These are phyloP conservation scores for Aspergillus hortae DNA, from an alignment of 2,329 filamentous ascomycete genomes.

Conservation along the genomic window DNA sequence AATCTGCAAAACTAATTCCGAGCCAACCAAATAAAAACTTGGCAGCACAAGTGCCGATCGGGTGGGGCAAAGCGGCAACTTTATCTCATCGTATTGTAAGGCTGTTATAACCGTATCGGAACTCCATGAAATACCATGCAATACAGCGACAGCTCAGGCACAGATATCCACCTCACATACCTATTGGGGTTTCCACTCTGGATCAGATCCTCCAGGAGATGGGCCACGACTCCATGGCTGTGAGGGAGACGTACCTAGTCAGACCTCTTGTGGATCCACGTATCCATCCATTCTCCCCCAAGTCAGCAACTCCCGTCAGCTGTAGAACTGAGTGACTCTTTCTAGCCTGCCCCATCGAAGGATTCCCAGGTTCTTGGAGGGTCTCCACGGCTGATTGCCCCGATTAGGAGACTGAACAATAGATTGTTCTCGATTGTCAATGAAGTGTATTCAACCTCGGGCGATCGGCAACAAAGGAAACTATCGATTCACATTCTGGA, in stretches of 20 bases:
- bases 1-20: neutral
- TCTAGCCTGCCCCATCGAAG: neutral
- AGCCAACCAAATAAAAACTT: neutral
- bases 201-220: neutral
- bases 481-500: neutral
- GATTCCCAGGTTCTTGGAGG: slow-evolving; percentile 1
- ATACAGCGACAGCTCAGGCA: neutral
- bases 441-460: neutral
- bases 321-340: neutral
- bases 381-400: neutral
- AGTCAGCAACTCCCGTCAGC: neutral
- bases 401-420: neutral
- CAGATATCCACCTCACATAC: neutral
- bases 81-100: neutral
- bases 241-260: neutral
- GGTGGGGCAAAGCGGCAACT: neutral
- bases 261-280: neutral
- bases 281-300: neutral
- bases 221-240: neutral
- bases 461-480: neutral
- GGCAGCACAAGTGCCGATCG: neutral
- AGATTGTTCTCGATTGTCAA: neutral
- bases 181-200: neutral
- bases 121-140: neutral
- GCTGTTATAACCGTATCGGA: neutral